These are phyloP conservation scores for Chalara sp. DNA, from an alignment of 2,329 filamentous ascomycete genomes.

Conservation along the genomic window DNA sequence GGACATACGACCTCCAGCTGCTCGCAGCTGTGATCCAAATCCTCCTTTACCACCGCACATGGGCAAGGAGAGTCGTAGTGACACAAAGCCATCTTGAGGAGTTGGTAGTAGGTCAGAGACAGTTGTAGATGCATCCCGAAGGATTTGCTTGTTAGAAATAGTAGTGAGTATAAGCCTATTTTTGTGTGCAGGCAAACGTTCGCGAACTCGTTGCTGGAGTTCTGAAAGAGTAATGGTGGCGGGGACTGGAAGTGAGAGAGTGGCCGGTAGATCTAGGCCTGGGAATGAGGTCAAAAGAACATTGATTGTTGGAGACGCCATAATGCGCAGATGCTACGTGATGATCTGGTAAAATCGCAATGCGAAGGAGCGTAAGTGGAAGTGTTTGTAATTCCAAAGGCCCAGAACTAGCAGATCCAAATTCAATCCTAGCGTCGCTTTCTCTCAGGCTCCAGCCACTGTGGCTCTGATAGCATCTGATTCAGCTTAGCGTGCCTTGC, in stretches of 20 bases:
- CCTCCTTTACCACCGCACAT: slow-evolving; percentile 93
- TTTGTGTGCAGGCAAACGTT: slow-evolving; percentile 50
- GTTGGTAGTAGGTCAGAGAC: slow-evolving; percentile 56
- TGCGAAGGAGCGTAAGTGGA: background rate
- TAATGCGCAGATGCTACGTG: slow-evolving; percentile 24
- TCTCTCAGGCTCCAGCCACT: too few relatives aligned
- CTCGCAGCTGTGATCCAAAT: slow-evolving; percentile 93
- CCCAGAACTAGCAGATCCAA: background rate
- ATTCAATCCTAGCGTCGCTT: too few relatives aligned
- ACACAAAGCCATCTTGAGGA: slow-evolving; percentile 61
- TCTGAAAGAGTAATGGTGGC: slow-evolving; percentile 59
- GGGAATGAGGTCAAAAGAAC: slow-evolving; percentile 79
- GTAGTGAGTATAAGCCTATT: slow-evolving; percentile 74
- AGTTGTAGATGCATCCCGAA: slow-evolving; percentile 42
- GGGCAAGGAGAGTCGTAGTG: slow-evolving; percentile 72
- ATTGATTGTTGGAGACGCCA: slow-evolving; percentile 60
- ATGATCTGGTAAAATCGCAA: background rate
- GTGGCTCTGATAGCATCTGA: too few relatives aligned
- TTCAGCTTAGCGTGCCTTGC: too few relatives aligned
- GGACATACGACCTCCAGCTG: slow-evolving; percentile 96
- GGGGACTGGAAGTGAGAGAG: slow-evolving; percentile 68
- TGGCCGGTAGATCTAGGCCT: slow-evolving; percentile 76
- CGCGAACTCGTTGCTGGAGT: slow-evolving; percentile 56
- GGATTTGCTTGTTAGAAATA: slow-evolving; percentile 65
- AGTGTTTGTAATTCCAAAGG: too few relatives aligned